Percentiles rank a stretch among this genome's conserved stretches.
Evolutionary conservation across 1,139 yeast genomes (phyloP).

Genomic region (Scheffersomyces quercinus): DNA sequence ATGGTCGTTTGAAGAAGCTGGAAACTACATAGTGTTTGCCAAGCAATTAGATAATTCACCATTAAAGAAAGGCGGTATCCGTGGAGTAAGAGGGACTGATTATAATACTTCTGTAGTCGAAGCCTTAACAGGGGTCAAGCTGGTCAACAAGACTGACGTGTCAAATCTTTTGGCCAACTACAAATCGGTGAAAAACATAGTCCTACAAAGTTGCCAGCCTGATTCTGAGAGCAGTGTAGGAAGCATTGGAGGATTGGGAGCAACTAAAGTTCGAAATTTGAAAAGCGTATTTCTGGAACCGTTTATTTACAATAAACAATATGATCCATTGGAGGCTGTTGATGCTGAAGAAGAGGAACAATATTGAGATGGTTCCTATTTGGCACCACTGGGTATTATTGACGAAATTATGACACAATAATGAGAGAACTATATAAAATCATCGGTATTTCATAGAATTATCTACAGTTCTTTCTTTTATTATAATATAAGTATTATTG

Average conservation of each 20-base stretch:
- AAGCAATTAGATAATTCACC: constrained; percentile 44
- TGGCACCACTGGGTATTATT: too few species aligned
- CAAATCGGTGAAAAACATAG: constrained; percentile 52
- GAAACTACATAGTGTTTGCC: constrained; percentile 62
- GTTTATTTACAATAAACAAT: constrained; percentile 46
- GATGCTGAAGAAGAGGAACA: not conserved
- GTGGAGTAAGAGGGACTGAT: constrained; percentile 23
- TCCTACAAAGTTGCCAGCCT: constrained; percentile 20
- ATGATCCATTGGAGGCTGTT: constrained; percentile 7
- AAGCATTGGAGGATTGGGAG: constrained; percentile 57
- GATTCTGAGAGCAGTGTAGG: constrained; percentile 32
- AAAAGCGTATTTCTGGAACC: constrained; percentile 51
- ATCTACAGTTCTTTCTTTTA: too few species aligned
- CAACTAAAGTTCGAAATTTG: constrained; percentile 49
- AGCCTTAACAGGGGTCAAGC: constrained; percentile 51
- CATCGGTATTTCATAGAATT: too few species aligned
- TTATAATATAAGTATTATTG: too few species aligned
- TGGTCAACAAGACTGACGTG: constrained; percentile 63
- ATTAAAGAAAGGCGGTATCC: constrained; percentile 10
- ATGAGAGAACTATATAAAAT: too few species aligned
- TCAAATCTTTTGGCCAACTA: constrained; percentile 53
- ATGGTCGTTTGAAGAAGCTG: constrained; percentile 87
- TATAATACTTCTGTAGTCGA: constrained; percentile 53
- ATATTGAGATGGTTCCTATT: too few species aligned
- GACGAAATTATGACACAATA: too few species aligned